Percentiles rank a stretch among this genome's conserved stretches.
Conservation (phyloP, 2,329 filamentous ascomycete genomes). For the Pyricularia grisea region DNA sequence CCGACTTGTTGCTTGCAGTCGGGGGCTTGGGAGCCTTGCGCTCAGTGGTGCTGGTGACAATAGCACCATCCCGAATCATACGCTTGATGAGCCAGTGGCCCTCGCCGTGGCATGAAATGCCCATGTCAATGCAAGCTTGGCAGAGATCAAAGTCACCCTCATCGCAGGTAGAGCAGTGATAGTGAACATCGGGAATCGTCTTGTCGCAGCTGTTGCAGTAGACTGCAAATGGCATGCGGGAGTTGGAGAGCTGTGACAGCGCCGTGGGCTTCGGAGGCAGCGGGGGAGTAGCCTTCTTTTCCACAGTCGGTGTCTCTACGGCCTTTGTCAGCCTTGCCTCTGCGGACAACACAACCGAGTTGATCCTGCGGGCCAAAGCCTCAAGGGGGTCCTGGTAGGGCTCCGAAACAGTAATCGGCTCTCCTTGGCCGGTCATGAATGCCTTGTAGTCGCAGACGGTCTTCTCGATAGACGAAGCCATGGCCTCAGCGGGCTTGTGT, state of each 20-base stretch:
- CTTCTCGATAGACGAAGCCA: neutral
- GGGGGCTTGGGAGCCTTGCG: conserved; percentile 55
- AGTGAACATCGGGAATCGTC: conserved; percentile 73
- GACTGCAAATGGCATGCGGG: conserved; percentile 57
- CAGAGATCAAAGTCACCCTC: conserved; percentile 93
- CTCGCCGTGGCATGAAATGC: conserved; percentile 66
- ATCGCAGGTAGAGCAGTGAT: conserved; percentile 90
- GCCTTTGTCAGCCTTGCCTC: neutral
- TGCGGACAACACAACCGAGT: neutral
- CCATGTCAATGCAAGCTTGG: conserved; percentile 63
- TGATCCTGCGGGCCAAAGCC: neutral
- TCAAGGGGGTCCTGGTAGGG: neutral
- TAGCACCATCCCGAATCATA: conserved; percentile 64
- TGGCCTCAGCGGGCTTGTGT: neutral
- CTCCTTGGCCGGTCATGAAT: neutral
- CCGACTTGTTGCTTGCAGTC: neutral
- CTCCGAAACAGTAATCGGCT: neutral
- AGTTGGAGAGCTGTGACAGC: conserved; percentile 2
- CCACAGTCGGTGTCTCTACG: neutral
- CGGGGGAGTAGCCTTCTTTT: neutral
- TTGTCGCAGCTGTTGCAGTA: conserved; percentile 88
- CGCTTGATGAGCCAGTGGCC: conserved; percentile 95
- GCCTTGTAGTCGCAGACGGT: neutral
- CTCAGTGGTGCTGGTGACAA: conserved; percentile 81
- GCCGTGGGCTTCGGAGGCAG: neutral